Evolutionary conservation across 305 asterid genomes (phyloP).

Genomic region (Rubia peregrina): DNA sequence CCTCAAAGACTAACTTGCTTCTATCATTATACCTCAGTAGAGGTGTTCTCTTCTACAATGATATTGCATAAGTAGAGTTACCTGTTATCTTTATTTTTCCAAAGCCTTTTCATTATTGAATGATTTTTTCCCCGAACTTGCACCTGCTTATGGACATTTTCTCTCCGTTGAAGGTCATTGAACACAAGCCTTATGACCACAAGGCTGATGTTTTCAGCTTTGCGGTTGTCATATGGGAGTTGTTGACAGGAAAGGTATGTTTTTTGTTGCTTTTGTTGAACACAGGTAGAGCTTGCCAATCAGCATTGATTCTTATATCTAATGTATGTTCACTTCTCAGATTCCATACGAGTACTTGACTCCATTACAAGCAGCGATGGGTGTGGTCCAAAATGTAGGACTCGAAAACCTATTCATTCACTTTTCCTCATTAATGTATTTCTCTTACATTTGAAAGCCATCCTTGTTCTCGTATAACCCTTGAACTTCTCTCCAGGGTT

Average conservation of each 20-base stretch:
- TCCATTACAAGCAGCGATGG: conserved; percentile 90
- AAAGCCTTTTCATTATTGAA: not conserved
- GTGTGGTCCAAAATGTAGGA: conserved; percentile 89
- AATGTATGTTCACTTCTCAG: conserved; percentile 31
- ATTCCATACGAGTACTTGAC: conserved; percentile 82
- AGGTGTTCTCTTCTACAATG: not conserved
- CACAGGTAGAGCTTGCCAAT: not conserved
- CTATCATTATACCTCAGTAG: too few species aligned
- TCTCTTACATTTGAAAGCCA: not conserved
- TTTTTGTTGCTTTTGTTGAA: conserved; percentile 9
- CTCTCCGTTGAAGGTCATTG: conserved; percentile 68
- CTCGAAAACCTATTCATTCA: not conserved
- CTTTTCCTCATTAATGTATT: not conserved
- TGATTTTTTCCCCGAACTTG: conserved; percentile 2
- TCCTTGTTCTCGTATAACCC: not conserved
- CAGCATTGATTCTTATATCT: not conserved
- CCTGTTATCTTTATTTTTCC: not conserved
- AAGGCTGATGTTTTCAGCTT: conserved; percentile 91
- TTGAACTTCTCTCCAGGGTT: conserved; percentile 39
- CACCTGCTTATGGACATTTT: conserved; percentile 22
- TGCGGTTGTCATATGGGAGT: conserved; percentile 86
- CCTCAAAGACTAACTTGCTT: not conserved
- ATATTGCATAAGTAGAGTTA: not conserved
- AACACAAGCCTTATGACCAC: conserved; percentile 84
- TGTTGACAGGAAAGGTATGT: conserved; percentile 85